A percentile compares a stretch with the other conserved stretches of the same genome.
Conservation (phyloP, 306 rosid genomes). For the Sphenostylis stenocarpa region DNA sequence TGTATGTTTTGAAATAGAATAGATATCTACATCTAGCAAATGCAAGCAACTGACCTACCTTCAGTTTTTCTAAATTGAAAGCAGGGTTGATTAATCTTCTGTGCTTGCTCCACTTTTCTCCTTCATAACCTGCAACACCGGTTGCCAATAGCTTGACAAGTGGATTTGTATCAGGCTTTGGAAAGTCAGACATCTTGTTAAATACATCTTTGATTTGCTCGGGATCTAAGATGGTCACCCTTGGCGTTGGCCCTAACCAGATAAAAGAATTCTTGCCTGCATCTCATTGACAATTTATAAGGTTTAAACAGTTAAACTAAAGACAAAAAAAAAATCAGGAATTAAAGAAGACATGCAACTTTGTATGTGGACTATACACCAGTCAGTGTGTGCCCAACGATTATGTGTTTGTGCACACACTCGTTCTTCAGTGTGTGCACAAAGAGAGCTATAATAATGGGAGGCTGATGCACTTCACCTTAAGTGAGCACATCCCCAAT, state of each 20-base stretch:
- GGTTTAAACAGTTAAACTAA: background rate
- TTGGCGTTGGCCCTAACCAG: slow-evolving; percentile 60
- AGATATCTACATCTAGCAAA: background rate
- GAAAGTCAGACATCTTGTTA: slow-evolving; percentile 33
- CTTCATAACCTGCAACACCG: slow-evolving; percentile 40
- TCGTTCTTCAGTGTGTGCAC: background rate
- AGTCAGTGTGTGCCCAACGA: too few species aligned
- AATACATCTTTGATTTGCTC: slow-evolving; percentile 51
- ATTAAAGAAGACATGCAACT: background rate
- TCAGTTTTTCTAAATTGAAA: slow-evolving; percentile 51
- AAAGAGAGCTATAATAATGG: background rate
- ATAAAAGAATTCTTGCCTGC: slow-evolving; percentile 55
- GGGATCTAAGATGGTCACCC: slow-evolving; percentile 50
- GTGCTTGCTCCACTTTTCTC: slow-evolving; percentile 62
- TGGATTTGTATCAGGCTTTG: slow-evolving; percentile 35
- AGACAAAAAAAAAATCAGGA: background rate
- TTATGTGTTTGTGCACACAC: too few species aligned
- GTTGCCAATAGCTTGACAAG: slow-evolving; percentile 10
- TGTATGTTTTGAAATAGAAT: background rate
- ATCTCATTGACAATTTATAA: too few species aligned
- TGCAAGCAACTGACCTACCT: slow-evolving; percentile 47
- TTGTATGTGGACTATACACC: background rate
- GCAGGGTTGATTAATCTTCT: slow-evolving; percentile 56
- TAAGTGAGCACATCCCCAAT: background rate
- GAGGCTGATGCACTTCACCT: background rate